Evolutionary conservation across 345 rosid genomes (phyloP).

Genomic region (Combretum micranthum): DNA sequence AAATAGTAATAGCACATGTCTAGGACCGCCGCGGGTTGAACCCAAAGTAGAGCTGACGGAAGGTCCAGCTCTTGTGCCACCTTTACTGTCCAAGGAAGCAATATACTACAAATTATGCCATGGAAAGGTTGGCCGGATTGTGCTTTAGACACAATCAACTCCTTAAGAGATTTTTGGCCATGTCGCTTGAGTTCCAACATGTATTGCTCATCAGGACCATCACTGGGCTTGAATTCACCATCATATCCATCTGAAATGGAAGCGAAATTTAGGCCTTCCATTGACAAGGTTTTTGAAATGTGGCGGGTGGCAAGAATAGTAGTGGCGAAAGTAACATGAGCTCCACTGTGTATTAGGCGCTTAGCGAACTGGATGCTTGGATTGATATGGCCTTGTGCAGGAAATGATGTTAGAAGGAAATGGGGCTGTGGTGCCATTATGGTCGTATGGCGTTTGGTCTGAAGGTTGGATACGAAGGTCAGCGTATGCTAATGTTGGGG

Average conservation of each 20-base stretch:
- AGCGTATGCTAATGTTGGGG: too few relatives aligned
- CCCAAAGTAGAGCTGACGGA: constrained; percentile 47
- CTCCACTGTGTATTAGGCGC: constrained; percentile 42
- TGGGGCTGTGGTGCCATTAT: constrained; percentile 30
- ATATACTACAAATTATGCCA: constrained; percentile 38
- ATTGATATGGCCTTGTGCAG: constrained; percentile 67
- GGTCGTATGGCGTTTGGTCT: too few relatives aligned
- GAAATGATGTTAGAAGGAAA: constrained; percentile 41
- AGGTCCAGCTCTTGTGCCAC: constrained; percentile 39
- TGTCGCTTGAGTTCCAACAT: constrained; percentile 30
- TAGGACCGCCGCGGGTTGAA: constrained; percentile 61
- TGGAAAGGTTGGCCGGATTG: constrained; percentile 21
- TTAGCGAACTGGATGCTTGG: constrained; percentile 53
- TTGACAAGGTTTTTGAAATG: constrained; percentile 18
- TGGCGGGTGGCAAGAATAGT: constrained; percentile 30
- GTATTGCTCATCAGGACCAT: constrained; percentile 15
- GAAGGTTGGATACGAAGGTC: too few relatives aligned
- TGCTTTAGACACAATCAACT: constrained; percentile 16
- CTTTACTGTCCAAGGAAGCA: constrained; percentile 44
- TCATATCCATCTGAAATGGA: constrained; percentile 58
- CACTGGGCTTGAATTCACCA: constrained; percentile 30
- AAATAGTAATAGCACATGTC: constrained; percentile 54
- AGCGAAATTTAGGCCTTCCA: constrained; percentile 32
- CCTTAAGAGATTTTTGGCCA: constrained; percentile 30
- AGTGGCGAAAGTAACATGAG: constrained; percentile 43